These are phyloP conservation scores for Verticillium nubilum DNA, from an alignment of 2,329 filamentous ascomycete species.

Conservation along the genomic window DNA sequence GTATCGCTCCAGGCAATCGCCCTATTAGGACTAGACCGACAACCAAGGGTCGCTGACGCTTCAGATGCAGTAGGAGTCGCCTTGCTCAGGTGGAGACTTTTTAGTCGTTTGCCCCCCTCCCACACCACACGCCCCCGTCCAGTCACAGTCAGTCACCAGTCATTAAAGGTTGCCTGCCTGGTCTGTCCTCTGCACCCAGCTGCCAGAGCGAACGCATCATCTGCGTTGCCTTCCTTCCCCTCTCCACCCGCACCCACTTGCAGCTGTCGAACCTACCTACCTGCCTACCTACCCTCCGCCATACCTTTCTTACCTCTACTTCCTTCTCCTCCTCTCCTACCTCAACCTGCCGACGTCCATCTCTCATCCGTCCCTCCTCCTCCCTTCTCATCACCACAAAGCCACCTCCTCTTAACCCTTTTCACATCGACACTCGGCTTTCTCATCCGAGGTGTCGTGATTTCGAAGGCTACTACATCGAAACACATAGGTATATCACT, in stretches of 20 bases:
- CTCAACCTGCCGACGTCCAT: not conserved
- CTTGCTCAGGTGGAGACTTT: not conserved
- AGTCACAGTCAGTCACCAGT: not conserved
- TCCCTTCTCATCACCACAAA: not conserved
- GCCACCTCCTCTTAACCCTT: not conserved
- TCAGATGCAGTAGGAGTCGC: not conserved
- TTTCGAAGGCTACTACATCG: not conserved
- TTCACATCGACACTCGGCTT: constrained; percentile 5
- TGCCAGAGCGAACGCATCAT: not conserved
- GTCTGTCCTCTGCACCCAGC: not conserved
- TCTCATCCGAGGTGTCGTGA: not conserved
- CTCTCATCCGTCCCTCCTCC: not conserved
- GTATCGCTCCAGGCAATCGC: not conserved
- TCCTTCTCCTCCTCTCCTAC: not conserved
- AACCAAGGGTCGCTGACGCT: not conserved
- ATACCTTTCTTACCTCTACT: not conserved
- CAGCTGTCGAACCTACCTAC: not conserved
- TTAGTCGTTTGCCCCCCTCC: not conserved
- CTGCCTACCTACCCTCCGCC: not conserved
- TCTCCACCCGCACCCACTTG: not conserved
- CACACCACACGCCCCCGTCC: not conserved
- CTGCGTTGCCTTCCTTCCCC: not conserved
- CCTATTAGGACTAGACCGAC: not conserved
- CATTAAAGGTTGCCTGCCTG: not conserved
- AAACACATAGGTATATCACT: not conserved